These are phyloP conservation scores for Hemisphaericaspora lyxosophila DNA, from an alignment of 1,139 yeast species.

Conservation along the genomic window DNA sequence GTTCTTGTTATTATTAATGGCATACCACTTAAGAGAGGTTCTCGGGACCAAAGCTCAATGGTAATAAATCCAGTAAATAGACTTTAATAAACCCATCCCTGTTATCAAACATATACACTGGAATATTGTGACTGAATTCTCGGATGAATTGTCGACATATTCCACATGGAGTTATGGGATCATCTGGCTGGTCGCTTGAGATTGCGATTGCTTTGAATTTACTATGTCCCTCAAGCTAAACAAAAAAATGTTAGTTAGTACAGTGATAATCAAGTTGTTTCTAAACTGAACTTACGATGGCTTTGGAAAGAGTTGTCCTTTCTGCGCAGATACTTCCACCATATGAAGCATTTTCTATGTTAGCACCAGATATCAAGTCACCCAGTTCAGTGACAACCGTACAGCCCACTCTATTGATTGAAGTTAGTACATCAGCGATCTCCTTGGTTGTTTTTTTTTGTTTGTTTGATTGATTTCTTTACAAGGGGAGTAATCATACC, in stretches of 20 bases:
- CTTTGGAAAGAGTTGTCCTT: conserved; percentile 70
- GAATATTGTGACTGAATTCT: conserved; percentile 60
- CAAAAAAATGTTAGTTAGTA: conserved; percentile 5
- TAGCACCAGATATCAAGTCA: conserved; percentile 66
- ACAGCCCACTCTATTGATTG: conserved; percentile 73
- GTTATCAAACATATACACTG: conserved; percentile 60
- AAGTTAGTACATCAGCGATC: conserved; percentile 18
- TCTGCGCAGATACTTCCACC: conserved; percentile 93
- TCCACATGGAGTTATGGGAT: conserved; percentile 85
- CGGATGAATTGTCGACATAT: conserved; percentile 87
- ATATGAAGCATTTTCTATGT: conserved; percentile 89
- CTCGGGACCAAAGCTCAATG: conserved; percentile 86
- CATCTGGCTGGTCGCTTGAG: conserved; percentile 54
- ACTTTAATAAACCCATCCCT: conserved; percentile 46
- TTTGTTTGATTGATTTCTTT: neutral
- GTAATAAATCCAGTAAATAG: conserved; percentile 64
- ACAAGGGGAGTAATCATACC: conserved; percentile 36
- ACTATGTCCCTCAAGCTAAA: conserved; percentile 42
- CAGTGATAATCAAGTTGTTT: conserved; percentile 9
- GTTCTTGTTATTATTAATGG: neutral
- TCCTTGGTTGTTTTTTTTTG: no score
- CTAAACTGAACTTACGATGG: conserved; percentile 41
- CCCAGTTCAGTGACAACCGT: conserved; percentile 57
- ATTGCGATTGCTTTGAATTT: conserved; percentile 67
- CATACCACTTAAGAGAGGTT: no score